phyloP scores from a whole-genome alignment of 805 yeast genomes.

The Metschnikowia reukaufii region DNA sequence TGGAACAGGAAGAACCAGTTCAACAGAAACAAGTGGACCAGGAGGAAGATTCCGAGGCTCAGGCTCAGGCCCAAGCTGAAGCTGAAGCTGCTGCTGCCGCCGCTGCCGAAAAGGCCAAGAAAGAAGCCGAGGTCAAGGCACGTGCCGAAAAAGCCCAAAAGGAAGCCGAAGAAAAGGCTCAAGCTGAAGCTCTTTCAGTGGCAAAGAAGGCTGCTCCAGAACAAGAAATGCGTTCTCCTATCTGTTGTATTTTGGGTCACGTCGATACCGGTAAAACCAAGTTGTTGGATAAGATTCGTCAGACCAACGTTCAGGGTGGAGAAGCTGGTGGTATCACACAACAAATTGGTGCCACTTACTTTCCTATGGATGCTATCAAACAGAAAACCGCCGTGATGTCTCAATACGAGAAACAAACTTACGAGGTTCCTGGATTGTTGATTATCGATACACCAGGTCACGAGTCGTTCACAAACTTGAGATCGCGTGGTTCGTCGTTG shows the following conservation, averaged over 20 bases:
- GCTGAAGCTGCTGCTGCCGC: slow-evolving; percentile 18
- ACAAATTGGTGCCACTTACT: slow-evolving; percentile 99
- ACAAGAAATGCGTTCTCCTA: slow-evolving; percentile 89
- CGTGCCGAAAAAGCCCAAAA: slow-evolving; percentile 11
- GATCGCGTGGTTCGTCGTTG: slow-evolving; percentile 97
- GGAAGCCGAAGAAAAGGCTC: slow-evolving; percentile 18
- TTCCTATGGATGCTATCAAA: slow-evolving; percentile 93
- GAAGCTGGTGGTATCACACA: slow-evolving; percentile 99
- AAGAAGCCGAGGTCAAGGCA: slow-evolving; percentile 19
- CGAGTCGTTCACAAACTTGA: slow-evolving; percentile 96
- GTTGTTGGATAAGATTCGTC: slow-evolving; percentile 93
- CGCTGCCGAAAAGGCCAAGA: slow-evolving; percentile 10
- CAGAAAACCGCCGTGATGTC: slow-evolving; percentile 92
- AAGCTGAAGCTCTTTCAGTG: slow-evolving; percentile 24
- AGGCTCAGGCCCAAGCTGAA: slow-evolving; percentile 1
- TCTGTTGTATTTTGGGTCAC: slow-evolving; percentile 98
- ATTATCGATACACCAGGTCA: slow-evolving; percentile 99
- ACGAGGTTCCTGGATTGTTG: slow-evolving; percentile 95
- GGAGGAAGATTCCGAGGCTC: slow-evolving; percentile 16
- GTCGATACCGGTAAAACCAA: slow-evolving; percentile 99
- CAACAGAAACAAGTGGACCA: too few relatives aligned
- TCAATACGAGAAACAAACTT: slow-evolving; percentile 75
- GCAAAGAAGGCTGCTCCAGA: slow-evolving; percentile 26
- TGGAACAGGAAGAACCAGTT: slow-evolving; percentile 23
- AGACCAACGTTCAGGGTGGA: slow-evolving; percentile 99